phyloP scores from a whole-genome alignment of 352 stramenopile genomes.

The Phytophthora pistaciae region DNA sequence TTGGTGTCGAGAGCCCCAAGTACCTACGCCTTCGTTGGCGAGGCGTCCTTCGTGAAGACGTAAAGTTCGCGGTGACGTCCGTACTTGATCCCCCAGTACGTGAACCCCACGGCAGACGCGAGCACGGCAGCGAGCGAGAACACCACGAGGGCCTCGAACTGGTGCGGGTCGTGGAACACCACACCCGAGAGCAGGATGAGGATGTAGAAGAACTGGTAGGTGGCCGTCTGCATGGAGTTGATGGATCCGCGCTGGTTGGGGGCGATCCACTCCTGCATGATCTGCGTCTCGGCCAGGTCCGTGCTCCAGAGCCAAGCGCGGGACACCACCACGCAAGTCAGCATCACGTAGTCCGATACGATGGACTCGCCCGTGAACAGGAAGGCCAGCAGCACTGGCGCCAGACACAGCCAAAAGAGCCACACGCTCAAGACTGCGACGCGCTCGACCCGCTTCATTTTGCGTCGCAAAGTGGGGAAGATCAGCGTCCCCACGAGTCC shows the following conservation, averaged over 20 bases:
- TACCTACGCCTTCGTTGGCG: slow-evolving; percentile 14
- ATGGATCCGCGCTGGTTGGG: slow-evolving; percentile 56
- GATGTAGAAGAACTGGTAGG: slow-evolving; percentile 75
- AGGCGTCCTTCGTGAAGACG: slow-evolving; percentile 21
- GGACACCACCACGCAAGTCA: slow-evolving; percentile 58
- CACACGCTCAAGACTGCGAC: slow-evolving; percentile 65
- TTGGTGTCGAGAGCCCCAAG: neutral
- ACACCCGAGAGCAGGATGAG: slow-evolving; percentile 60
- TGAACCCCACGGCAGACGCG: slow-evolving; percentile 58
- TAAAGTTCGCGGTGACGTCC: slow-evolving; percentile 49
- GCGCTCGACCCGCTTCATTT: slow-evolving; percentile 48
- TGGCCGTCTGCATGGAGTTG: slow-evolving; percentile 74
- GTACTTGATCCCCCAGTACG: slow-evolving; percentile 60
- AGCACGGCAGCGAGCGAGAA: slow-evolving; percentile 59
- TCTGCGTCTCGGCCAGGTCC: slow-evolving; percentile 73
- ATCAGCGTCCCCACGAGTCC: slow-evolving; percentile 61
- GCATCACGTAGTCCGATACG: slow-evolving; percentile 65
- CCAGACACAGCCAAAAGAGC: slow-evolving; percentile 68
- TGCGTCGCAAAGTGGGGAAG: slow-evolving; percentile 45
- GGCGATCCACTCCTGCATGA: slow-evolving; percentile 80
- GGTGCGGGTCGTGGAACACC: slow-evolving; percentile 55
- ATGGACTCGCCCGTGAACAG: slow-evolving; percentile 49
- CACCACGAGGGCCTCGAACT: slow-evolving; percentile 67
- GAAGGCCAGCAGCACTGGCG: slow-evolving; percentile 50
- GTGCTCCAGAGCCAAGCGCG: slow-evolving; percentile 66